Percentiles rank a stretch among this genome's conserved stretches.
Evolutionary conservation across 2,329 filamentous ascomycete genomes (phyloP).

Genomic region (Fusarium foetens): DNA sequence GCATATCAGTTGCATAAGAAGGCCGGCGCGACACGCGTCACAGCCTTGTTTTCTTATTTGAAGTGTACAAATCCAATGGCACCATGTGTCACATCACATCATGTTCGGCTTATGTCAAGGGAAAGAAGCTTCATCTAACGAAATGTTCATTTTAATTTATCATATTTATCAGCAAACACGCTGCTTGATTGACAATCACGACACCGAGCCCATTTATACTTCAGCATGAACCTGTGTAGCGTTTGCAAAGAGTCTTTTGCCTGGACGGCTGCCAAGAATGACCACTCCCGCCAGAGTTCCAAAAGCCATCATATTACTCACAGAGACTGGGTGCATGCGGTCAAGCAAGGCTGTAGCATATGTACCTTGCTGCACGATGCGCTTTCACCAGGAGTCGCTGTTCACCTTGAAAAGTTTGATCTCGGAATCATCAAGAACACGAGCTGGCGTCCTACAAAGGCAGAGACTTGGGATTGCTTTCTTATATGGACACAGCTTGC

Average conservation of each 20-base stretch:
- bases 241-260: not conserved
- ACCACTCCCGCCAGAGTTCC: not conserved
- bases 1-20: fast-evolving
- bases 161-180: not conserved
- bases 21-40: fast-evolving
- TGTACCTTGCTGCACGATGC: not conserved
- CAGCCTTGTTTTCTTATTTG: not conserved
- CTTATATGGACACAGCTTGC: not conserved
- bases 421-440: fast-evolving
- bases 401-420: not conserved
- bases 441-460: not conserved
- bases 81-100: not conserved
- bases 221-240: fast-evolving
- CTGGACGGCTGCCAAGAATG: not conserved
- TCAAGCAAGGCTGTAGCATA: fast-evolving
- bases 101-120: not conserved
- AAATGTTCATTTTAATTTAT: too few species aligned
- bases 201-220: fast-evolving
- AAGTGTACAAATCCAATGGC: not conserved
- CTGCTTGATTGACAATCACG: not conserved
- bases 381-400: not conserved
- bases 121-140: too few species aligned
- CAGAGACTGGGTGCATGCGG: not conserved
- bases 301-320: not conserved
- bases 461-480: not conserved